Evolutionary conservation across 331 rosid genomes (phyloP).

Genomic region (Pyracantha coccinea): DNA sequence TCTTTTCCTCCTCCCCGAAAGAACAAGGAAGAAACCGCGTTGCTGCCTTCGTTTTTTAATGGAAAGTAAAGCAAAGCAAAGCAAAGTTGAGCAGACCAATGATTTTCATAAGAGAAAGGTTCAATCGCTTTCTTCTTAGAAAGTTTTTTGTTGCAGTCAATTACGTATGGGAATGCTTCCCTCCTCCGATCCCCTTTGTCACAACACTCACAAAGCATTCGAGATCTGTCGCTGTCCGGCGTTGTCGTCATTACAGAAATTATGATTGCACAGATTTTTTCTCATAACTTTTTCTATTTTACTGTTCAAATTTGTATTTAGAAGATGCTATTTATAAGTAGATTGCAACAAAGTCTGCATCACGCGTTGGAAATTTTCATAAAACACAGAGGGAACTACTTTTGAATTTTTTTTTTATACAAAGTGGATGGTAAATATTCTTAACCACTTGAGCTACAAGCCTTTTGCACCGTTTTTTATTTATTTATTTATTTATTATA

Average conservation of each 20-base stretch:
- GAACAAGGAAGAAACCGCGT: conserved; percentile 47
- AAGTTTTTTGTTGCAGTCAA: conserved; percentile 17
- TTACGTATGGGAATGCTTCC: conserved; percentile 5
- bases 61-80: conserved; percentile 4
- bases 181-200: background rate
- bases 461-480: too few species aligned
- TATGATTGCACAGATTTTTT: background rate
- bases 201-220: background rate
- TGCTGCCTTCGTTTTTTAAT: conserved; percentile 22
- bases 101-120: conserved; percentile 9
- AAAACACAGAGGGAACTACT: background rate
- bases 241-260: background rate
- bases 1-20: conserved; percentile 9
- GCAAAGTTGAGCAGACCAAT: background rate
- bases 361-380: background rate
- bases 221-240: background rate
- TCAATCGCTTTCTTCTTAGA: conserved; percentile 25
- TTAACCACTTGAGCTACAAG: too few species aligned
- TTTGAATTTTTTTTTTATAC: background rate
- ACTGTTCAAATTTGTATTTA: background rate
- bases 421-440: background rate
- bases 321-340: too few species aligned
- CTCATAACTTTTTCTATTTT: background rate
- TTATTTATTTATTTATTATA: too few species aligned
- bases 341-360: background rate